Percentiles rank a stretch among this genome's conserved stretches.
Conservation (phyloP, 805 yeast species). For the Wickerhamomyces hampshirensis region DNA sequence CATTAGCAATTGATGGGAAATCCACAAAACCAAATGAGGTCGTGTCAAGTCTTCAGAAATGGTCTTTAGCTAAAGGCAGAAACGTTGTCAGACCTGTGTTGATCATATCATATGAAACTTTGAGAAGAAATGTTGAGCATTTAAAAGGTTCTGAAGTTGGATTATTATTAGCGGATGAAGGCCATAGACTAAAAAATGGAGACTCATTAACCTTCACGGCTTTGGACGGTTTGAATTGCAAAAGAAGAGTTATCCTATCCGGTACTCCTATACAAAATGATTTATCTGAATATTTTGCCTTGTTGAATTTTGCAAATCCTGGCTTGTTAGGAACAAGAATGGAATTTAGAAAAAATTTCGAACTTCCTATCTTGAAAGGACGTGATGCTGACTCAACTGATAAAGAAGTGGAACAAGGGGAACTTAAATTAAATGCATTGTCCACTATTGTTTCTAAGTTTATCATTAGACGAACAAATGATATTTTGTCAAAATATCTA, state of each 20-base stretch:
- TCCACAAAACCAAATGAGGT: constrained; percentile 67
- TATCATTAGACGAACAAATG: constrained; percentile 93
- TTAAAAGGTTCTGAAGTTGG: constrained; percentile 80
- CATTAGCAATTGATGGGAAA: constrained; percentile 91
- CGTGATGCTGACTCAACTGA: constrained; percentile 90
- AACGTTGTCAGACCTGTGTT: constrained; percentile 89
- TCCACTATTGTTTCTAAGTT: constrained; percentile 78
- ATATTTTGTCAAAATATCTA: constrained; percentile 84
- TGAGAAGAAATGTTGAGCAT: constrained; percentile 77
- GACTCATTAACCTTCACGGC: constrained; percentile 91
- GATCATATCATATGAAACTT: constrained; percentile 90
- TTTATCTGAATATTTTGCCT: constrained; percentile 86
- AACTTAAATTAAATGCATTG: constrained; percentile 60
- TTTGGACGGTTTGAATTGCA: constrained; percentile 74
- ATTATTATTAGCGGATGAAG: constrained; percentile 79
- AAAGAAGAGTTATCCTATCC: constrained; percentile 84
- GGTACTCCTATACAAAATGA: constrained; percentile 98
- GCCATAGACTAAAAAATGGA: constrained; percentile 80
- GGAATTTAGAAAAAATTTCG: constrained; percentile 84
- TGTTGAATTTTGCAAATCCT: constrained; percentile 90
- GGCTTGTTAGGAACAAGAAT: constrained; percentile 80
- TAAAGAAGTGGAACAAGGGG: constrained; percentile 65
- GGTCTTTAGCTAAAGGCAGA: constrained; percentile 89
- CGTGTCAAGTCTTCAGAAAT: constrained; percentile 60
- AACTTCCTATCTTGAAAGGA: constrained; percentile 72